phyloP scores from a whole-genome alignment of 768 basidiomycete genomes.

The Hygrocybe punicea region DNA sequence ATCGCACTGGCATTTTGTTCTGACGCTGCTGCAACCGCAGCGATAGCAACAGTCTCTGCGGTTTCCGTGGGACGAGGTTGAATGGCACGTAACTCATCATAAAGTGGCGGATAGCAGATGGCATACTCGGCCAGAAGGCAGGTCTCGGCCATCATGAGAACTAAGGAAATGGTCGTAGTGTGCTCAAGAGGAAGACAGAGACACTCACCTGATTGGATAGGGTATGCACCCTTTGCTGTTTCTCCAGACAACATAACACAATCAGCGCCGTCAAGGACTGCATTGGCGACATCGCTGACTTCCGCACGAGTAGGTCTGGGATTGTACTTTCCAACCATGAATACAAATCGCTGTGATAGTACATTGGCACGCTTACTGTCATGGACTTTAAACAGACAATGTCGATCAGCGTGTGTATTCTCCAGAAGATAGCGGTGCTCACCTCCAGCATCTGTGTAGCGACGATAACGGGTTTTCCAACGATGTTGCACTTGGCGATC shows the following conservation, averaged over 20 bases:
- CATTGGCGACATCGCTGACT: conserved; percentile 98
- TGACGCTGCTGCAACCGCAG: conserved; percentile 90
- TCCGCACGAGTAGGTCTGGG: conserved; percentile 98
- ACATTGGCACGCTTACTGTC: conserved; percentile 57
- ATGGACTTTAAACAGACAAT: conserved; percentile 60
- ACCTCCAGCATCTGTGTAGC: conserved; percentile 99
- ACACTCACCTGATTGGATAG: conserved; percentile 82
- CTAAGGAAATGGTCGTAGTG: conserved; percentile 35
- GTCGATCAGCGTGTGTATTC: conserved; percentile 1
- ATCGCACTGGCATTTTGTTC: conserved; percentile 96
- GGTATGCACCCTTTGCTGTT: conserved; percentile 97
- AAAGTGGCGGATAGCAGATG: conserved; percentile 92
- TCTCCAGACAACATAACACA: conserved; percentile 99
- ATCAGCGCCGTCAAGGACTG: conserved; percentile 96
- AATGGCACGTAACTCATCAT: conserved; percentile 78
- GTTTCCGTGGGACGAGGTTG: conserved; percentile 90
- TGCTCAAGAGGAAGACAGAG: neutral
- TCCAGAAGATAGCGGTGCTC: conserved; percentile 15
- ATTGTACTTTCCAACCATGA: conserved; percentile 67
- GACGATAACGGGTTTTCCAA: conserved; percentile 96
- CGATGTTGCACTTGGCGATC: conserved; percentile 98
- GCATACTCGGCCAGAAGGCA: conserved; percentile 94
- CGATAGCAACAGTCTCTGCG: conserved; percentile 92
- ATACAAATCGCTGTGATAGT: neutral
- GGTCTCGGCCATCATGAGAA: conserved; percentile 99